A percentile compares a stretch with the other conserved stretches of the same genome.
phyloP scores from a whole-genome alignment of 2,329 filamentous ascomycete species.

The Colletotrichum melonis region DNA sequence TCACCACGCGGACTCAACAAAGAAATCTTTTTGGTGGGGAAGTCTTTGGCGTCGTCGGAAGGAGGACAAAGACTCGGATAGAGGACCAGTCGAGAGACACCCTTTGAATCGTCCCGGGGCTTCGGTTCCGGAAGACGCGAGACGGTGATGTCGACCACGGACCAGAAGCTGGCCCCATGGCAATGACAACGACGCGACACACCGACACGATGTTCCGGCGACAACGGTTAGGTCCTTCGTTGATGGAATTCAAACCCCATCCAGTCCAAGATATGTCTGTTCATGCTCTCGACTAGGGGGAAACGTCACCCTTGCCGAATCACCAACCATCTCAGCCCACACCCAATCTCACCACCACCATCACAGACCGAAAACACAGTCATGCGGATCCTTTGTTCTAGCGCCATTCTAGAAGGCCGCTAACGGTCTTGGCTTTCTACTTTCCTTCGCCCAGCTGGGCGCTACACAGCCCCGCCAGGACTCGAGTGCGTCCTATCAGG shows the following conservation, averaged over 20 bases:
- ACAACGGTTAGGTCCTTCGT: background rate
- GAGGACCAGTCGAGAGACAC: background rate
- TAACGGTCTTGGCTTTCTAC: constrained; percentile 6
- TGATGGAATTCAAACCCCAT: background rate
- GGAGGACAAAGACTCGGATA: background rate
- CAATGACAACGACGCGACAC: background rate
- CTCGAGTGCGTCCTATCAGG: background rate
- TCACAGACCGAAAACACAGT: background rate
- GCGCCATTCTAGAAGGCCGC: constrained; percentile 32
- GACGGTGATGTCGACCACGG: background rate
- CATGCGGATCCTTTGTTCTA: constrained; percentile 34
- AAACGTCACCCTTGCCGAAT: background rate
- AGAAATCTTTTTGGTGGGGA: background rate
- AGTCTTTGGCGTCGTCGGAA: background rate
- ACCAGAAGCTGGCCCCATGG: background rate
- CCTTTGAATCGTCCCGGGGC: background rate
- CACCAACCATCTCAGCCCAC: background rate
- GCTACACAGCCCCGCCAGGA: constrained; percentile 4
- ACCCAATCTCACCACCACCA: constrained; percentile 12
- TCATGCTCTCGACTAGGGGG: background rate
- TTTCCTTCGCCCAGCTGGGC: background rate
- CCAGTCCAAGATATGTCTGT: background rate
- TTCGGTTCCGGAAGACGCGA: constrained; percentile 1
- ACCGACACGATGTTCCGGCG: background rate
- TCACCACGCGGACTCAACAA: background rate